Conservation (phyloP, 768 basidiomycete genomes). For the Plicaturopsis crispa region DNA sequence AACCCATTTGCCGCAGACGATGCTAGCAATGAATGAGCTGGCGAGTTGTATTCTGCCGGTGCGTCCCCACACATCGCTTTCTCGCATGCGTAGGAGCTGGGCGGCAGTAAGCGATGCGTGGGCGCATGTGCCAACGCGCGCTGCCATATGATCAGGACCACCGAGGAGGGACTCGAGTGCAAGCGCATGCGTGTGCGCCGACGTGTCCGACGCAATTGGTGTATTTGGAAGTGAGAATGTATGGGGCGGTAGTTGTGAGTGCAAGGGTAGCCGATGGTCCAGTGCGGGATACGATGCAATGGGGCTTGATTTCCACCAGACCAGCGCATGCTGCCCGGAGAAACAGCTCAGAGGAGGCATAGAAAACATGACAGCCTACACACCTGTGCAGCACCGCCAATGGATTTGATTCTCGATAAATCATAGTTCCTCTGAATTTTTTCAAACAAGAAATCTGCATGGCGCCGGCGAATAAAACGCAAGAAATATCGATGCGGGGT, state of each 20-base stretch:
- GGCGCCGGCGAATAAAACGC: too few relatives aligned
- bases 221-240: conserved; percentile 69
- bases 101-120: conserved; percentile 66
- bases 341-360: too few relatives aligned
- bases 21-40: conserved; percentile 63
- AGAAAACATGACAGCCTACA: too few relatives aligned
- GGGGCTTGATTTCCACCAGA: conserved; percentile 83
- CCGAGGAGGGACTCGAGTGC: conserved; percentile 71
- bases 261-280: conserved; percentile 62
- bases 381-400: conserved; percentile 77
- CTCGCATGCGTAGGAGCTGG: conserved; percentile 72
- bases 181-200: conserved; percentile 71
- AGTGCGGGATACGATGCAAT: conserved; percentile 66
- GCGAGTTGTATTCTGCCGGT: conserved; percentile 78
- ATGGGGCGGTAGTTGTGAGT: conserved; percentile 59
- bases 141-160: conserved; percentile 70
- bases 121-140: conserved; percentile 68
- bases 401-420: conserved; percentile 60
- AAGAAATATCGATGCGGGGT: conserved; percentile 27
- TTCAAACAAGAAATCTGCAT: conserved; percentile 68
- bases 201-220: conserved; percentile 72
- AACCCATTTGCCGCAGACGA: conserved; percentile 66
- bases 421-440: conserved; percentile 68
- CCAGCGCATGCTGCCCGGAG: conserved; percentile 50
- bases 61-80: conserved; percentile 71